A percentile compares a stretch with the other conserved stretches of the same genome.
Conservation (phyloP, 768 basidiomycete genomes). For the Pleurotus cornucopiae region DNA sequence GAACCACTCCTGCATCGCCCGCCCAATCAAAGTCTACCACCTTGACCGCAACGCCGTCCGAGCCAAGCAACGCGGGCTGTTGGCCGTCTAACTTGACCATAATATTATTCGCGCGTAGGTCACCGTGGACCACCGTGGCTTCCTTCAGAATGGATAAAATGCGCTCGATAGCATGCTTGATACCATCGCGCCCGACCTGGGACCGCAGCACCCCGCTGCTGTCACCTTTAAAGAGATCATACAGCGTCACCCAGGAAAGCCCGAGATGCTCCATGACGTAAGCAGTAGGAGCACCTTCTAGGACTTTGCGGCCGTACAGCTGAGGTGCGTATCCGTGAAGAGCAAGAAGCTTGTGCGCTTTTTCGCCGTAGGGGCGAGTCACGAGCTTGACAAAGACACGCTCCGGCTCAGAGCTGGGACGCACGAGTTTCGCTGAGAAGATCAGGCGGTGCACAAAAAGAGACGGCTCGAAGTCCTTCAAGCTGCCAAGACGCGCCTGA, state of each 20-base stretch:
- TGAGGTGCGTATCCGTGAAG: constrained; percentile 20
- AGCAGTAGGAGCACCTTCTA: constrained; percentile 4
- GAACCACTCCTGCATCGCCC: not conserved
- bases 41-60: not conserved
- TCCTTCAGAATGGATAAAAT: constrained; percentile 14
- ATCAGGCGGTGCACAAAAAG: not conserved
- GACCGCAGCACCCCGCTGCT: not conserved
- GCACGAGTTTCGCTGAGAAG: not conserved
- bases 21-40: constrained; percentile 7
- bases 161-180: not conserved
- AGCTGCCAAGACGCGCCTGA: not conserved
- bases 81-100: constrained; percentile 4
- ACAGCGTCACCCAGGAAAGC: not conserved
- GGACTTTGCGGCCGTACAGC: constrained; percentile 13
- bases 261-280: not conserved
- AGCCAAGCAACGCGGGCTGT: not conserved
- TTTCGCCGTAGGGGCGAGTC: constrained; percentile 23
- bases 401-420: not conserved
- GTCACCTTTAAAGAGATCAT: not conserved
- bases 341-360: constrained; percentile 28
- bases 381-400: constrained; percentile 35
- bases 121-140: constrained; percentile 15
- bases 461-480: not conserved
- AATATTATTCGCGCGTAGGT: constrained; percentile 3
- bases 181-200: not conserved